A percentile compares a stretch with the other conserved stretches of the same genome.
Conservation (phyloP, 2,329 filamentous ascomycete species). For the Arthrobotrys entomopaga region DNA sequence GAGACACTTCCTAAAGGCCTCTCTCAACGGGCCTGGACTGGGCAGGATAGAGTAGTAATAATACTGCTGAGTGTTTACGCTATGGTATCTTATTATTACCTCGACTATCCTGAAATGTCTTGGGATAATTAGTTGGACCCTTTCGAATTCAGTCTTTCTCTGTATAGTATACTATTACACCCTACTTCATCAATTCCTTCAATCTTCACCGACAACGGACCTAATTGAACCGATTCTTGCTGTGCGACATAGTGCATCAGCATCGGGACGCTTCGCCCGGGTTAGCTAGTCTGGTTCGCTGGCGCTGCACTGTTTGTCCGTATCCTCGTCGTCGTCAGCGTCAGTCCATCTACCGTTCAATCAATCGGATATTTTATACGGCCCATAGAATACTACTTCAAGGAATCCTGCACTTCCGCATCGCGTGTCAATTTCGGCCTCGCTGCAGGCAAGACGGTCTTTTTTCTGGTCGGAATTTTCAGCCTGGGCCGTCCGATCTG, state of each 20-base stretch:
- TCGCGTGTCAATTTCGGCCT: neutral
- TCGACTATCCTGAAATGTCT: neutral
- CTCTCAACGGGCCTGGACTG: too few species aligned
- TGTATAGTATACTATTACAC: neutral
- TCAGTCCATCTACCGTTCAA: neutral
- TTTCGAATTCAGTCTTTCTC: neutral
- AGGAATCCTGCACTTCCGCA: neutral
- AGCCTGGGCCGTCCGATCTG: too few species aligned
- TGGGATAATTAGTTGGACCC: neutral
- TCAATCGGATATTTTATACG: too few species aligned
- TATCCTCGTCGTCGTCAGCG: neutral
- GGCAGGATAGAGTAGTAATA: neutral
- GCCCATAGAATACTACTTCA: too few species aligned
- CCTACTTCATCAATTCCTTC: too few species aligned
- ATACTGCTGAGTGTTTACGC: neutral
- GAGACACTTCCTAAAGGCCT: too few species aligned
- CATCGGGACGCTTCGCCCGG: neutral
- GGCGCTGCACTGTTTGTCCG: constrained; percentile 39
- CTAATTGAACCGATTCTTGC: neutral
- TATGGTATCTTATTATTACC: neutral
- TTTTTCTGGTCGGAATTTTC: too few species aligned
- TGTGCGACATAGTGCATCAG: constrained; percentile 15
- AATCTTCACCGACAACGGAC: too few species aligned
- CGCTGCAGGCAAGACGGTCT: too few species aligned
- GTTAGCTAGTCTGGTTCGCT: constrained; percentile 1